Evolutionary conservation across 2,329 filamentous ascomycete genomes (phyloP).

Genomic region (Fonsecaea nubica): DNA sequence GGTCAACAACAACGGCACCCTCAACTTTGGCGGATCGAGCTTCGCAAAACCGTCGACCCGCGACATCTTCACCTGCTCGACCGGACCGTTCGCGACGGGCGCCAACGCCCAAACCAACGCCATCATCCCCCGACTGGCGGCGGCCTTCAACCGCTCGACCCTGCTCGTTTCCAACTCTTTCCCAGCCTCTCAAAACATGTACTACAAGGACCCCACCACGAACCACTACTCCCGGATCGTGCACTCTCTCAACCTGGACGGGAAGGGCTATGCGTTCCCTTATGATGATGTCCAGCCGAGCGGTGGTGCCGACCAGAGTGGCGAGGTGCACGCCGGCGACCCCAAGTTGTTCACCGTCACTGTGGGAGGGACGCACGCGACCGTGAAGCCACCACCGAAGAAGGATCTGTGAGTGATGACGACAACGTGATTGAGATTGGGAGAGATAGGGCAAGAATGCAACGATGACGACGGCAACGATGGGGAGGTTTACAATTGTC

Average conservation of each 20-base stretch:
- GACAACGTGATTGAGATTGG: no score
- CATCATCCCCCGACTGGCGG: slow-evolving; percentile 74
- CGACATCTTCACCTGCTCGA: slow-evolving; percentile 72
- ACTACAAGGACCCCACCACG: slow-evolving; percentile 63
- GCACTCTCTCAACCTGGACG: slow-evolving; percentile 65
- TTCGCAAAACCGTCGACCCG: slow-evolving; percentile 65
- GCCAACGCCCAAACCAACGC: slow-evolving; percentile 61
- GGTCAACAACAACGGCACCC: slow-evolving; percentile 48
- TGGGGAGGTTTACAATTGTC: no score
- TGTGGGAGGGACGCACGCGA: slow-evolving; percentile 55
- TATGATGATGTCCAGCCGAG: slow-evolving; percentile 71
- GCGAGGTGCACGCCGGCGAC: slow-evolving; percentile 64
- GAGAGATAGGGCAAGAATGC: neutral
- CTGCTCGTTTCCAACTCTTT: slow-evolving; percentile 57
- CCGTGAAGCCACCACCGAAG: neutral
- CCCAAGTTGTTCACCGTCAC: slow-evolving; percentile 64
- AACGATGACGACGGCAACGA: neutral
- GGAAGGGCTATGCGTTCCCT: slow-evolving; percentile 72
- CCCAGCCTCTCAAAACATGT: slow-evolving; percentile 61
- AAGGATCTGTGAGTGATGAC: neutral
- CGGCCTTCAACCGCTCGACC: slow-evolving; percentile 77
- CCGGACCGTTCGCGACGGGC: slow-evolving; percentile 62
- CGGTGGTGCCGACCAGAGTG: slow-evolving; percentile 65
- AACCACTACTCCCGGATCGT: slow-evolving; percentile 73
- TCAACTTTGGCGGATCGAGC: slow-evolving; percentile 53